Conservation (phyloP, 352 stramenopile species). For the Phytophthora citrophthora region DNA sequence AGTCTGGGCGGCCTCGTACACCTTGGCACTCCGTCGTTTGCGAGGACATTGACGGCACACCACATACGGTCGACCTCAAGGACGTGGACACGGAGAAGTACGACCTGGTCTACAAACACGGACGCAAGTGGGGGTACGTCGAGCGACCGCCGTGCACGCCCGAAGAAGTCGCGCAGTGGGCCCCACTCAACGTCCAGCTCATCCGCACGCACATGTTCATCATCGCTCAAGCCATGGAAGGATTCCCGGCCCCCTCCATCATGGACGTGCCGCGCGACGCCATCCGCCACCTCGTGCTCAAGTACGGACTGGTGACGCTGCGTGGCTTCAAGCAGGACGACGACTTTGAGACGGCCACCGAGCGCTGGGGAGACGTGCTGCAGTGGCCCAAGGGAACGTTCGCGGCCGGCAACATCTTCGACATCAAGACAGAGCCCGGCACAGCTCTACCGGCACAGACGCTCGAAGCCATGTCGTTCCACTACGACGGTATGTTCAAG, state of each 20-base stretch:
- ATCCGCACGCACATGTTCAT: slow-evolving; percentile 28
- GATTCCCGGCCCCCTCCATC: slow-evolving; percentile 16
- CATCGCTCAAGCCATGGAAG: slow-evolving; percentile 20
- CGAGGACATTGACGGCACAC: slow-evolving; percentile 17
- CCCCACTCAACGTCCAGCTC: slow-evolving; percentile 20
- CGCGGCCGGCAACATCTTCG: slow-evolving; percentile 27
- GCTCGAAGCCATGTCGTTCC: slow-evolving; percentile 28
- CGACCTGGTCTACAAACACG: slow-evolving; percentile 28
- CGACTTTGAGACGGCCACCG: slow-evolving; percentile 24
- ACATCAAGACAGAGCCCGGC: slow-evolving; percentile 21
- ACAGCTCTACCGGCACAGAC: slow-evolving; percentile 20
- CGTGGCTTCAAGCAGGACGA: slow-evolving; percentile 32
- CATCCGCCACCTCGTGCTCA: slow-evolving; percentile 24
- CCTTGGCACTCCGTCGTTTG: slow-evolving; percentile 13
- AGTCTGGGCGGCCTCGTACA: slow-evolving; percentile 7
- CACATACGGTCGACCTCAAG: slow-evolving; percentile 19
- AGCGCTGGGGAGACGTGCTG: slow-evolving; percentile 27
- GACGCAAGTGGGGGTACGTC: slow-evolving; percentile 28
- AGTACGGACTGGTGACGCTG: slow-evolving; percentile 23
- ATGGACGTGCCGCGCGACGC: slow-evolving; percentile 23
- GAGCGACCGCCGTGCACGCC: slow-evolving; percentile 17
- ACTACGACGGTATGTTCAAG: slow-evolving; percentile 35
- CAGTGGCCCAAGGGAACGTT: slow-evolving; percentile 28
- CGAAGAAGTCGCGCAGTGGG: slow-evolving; percentile 23
- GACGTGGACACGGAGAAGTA: slow-evolving; percentile 32